Percentiles rank a stretch among this genome's conserved stretches.
These are phyloP conservation scores for Ophiobolus disseminans DNA, from an alignment of 2,329 filamentous ascomycete species.

Conservation along the genomic window DNA sequence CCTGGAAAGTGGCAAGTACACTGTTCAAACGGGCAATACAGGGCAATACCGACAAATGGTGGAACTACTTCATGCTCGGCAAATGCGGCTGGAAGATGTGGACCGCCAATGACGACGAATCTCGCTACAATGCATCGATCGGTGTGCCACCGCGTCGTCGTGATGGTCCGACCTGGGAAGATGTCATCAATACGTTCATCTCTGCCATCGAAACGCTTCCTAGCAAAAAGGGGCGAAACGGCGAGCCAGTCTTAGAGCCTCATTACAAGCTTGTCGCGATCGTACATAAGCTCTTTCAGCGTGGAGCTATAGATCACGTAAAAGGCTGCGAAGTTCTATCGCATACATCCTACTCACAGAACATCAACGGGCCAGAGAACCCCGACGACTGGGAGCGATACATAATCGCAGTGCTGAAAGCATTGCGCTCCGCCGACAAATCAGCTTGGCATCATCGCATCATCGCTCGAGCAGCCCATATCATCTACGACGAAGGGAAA, in stretches of 20 bases:
- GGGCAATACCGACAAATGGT: conserved; percentile 68
- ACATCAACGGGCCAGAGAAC: conserved; percentile 57
- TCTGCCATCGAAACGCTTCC: conserved; percentile 68
- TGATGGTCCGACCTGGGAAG: conserved; percentile 42
- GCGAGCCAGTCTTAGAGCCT: conserved; percentile 85
- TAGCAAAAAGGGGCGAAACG: conserved; percentile 65
- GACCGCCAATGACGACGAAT: conserved; percentile 52
- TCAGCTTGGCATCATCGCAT: conserved; percentile 96
- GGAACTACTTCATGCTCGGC: conserved; percentile 71
- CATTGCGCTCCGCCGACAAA: conserved; percentile 76
- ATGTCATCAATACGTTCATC: conserved; percentile 64
- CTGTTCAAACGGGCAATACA: conserved; percentile 67
- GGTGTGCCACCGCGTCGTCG: conserved; percentile 32
- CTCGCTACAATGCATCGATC: conserved; percentile 40
- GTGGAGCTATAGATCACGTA: conserved; percentile 52
- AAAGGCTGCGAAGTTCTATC: conserved; percentile 60
- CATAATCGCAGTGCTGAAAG: conserved; percentile 67
- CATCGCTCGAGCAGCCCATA: conserved; percentile 73
- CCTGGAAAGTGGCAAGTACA: conserved; percentile 69
- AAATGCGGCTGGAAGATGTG: conserved; percentile 79
- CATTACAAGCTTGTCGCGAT: conserved; percentile 90
- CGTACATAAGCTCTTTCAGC: conserved; percentile 77
- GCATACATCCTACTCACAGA: conserved; percentile 63
- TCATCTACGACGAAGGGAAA: conserved; percentile 65
- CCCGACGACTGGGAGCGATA: conserved; percentile 66